Evolutionary conservation across 2,329 filamentous ascomycete species (phyloP).

Genomic region (Microdochium bolleyi): DNA sequence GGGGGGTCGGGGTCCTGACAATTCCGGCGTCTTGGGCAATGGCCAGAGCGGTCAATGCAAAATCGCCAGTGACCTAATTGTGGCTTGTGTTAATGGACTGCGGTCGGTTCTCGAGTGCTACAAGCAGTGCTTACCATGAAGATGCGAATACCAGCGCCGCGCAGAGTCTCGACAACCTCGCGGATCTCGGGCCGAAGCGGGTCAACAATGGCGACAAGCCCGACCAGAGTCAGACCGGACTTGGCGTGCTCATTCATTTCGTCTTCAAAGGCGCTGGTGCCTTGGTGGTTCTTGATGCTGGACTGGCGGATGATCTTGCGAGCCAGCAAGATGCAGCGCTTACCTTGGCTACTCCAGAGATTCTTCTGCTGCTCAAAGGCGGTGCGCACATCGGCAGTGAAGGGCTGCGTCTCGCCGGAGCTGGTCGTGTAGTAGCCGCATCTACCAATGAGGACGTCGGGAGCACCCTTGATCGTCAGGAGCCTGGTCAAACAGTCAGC

Average conservation of each 20-base stretch:
- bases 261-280: conserved; percentile 45
- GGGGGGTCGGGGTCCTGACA: conserved; percentile 41
- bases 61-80: conserved; percentile 62
- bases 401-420: conserved; percentile 41
- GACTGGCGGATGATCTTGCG: conserved; percentile 44
- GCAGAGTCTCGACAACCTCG: conserved; percentile 55
- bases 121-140: conserved; percentile 52
- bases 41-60: conserved; percentile 64
- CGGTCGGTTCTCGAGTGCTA: neutral
- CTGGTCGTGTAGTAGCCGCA: conserved; percentile 49
- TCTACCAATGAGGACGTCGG: conserved; percentile 61
- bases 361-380: conserved; percentile 55
- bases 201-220: conserved; percentile 71
- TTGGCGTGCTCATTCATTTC: conserved; percentile 53
- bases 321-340: conserved; percentile 59
- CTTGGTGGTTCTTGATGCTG: conserved; percentile 27
- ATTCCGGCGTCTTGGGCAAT: conserved; percentile 69
- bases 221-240: conserved; percentile 59
- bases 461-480: conserved; percentile 72
- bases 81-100: conserved; percentile 3
- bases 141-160: conserved; percentile 64
- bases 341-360: conserved; percentile 59
- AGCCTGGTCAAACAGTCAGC: conserved; percentile 25
- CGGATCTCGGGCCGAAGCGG: conserved; percentile 68
- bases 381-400: conserved; percentile 35